phyloP scores from a whole-genome alignment of 768 basidiomycete genomes.

The Boletus rufocinnamomeus region DNA sequence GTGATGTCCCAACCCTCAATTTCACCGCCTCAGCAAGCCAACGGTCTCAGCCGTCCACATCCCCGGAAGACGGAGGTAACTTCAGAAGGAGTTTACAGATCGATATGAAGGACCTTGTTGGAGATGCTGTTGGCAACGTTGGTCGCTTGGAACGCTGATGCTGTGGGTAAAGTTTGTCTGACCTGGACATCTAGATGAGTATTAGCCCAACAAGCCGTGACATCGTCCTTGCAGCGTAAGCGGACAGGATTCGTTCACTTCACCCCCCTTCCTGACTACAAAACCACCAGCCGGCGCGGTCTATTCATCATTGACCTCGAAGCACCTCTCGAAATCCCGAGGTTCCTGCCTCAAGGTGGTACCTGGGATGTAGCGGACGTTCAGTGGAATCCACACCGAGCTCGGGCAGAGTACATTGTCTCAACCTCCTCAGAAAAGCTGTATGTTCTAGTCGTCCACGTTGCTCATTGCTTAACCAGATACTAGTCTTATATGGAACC shows the following conservation, averaged over 20 bases:
- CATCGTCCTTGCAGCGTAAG: constrained; percentile 86
- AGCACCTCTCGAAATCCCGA: constrained; percentile 80
- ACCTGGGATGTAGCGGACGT: constrained; percentile 96
- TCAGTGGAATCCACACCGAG: constrained; percentile 87
- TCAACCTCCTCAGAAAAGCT: constrained; percentile 89
- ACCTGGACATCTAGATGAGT: constrained; percentile 64
- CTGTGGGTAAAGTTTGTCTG: neutral
- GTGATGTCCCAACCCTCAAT: constrained; percentile 31
- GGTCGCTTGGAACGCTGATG: constrained; percentile 28
- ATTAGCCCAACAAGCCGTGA: constrained; percentile 89
- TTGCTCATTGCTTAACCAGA: neutral
- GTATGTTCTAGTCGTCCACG: constrained; percentile 43
- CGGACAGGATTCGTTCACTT: neutral
- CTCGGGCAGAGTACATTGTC: constrained; percentile 77
- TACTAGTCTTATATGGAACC: constrained; percentile 88
- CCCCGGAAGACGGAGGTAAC: constrained; percentile 58
- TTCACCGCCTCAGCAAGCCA: constrained; percentile 15
- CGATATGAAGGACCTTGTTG: constrained; percentile 77
- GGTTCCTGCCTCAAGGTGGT: constrained; percentile 94
- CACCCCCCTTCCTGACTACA: neutral
- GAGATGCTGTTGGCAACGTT: constrained; percentile 83
- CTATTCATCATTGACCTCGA: constrained; percentile 95
- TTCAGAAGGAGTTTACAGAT: constrained; percentile 65
- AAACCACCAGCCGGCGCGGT: constrained; percentile 65
- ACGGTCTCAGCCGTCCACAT: constrained; percentile 26